These are phyloP conservation scores for Gomphus sp. DNA, from an alignment of 1,284 basidiomycete genomes.

Conservation along the genomic window DNA sequence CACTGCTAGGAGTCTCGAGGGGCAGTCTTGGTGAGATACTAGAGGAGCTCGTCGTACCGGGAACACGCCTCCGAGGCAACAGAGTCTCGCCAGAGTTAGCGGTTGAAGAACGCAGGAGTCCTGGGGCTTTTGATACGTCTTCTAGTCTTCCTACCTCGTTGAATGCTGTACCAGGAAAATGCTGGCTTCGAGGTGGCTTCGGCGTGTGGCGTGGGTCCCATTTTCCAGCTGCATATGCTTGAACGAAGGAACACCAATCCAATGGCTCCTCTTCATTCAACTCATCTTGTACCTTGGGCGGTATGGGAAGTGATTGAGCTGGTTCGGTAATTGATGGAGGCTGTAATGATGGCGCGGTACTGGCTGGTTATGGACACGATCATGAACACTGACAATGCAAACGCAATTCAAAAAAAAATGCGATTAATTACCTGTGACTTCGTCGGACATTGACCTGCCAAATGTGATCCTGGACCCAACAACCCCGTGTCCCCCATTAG, in stretches of 20 bases:
- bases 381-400: background rate
- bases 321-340: background rate
- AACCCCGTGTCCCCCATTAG: background rate
- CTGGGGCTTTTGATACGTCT: background rate
- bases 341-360: background rate
- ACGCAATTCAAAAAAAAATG: background rate
- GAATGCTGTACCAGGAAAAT: background rate
- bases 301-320: slow-evolving; percentile 1
- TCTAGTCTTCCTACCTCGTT: background rate
- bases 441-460: background rate
- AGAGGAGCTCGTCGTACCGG: slow-evolving; percentile 9
- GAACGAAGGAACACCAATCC: slow-evolving; percentile 71
- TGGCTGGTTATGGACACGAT: background rate
- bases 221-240: slow-evolving; percentile 64
- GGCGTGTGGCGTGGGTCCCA: slow-evolving; percentile 79
- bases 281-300: background rate
- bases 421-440: background rate
- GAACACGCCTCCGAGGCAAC: background rate
- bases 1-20: slow-evolving; percentile 1
- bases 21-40: slow-evolving; percentile 1
- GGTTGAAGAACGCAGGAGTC: background rate
- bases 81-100: background rate
- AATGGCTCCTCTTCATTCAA: slow-evolving; percentile 8
- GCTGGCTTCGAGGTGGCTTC: slow-evolving; percentile 36
- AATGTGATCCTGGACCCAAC: background rate